These are phyloP conservation scores for Aspergillus biplanus DNA, from an alignment of 495 filamentous ascomycete genomes.

Conservation along the genomic window DNA sequence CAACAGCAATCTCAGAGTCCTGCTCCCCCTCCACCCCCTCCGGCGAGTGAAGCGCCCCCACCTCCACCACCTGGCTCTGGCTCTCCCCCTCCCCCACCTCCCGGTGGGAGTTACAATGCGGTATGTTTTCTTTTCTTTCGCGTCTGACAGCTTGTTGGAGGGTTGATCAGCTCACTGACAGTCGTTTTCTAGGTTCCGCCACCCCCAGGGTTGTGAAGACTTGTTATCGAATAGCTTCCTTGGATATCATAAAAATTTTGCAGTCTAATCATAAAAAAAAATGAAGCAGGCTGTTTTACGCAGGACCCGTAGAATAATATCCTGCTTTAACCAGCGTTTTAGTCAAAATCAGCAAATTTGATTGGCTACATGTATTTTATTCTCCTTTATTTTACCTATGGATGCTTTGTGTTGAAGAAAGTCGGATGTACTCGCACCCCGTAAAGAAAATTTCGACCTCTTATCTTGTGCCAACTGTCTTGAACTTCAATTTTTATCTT, in stretches of 20 bases:
- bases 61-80: conserved; percentile 64
- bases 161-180: background rate
- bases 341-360: conserved; percentile 11
- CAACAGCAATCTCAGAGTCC: conserved; percentile 45
- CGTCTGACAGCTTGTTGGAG: background rate
- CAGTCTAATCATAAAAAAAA: background rate
- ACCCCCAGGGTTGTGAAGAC: conserved; percentile 52
- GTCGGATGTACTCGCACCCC: background rate
- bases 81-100: conserved; percentile 68
- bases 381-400: background rate
- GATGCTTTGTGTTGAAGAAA: background rate
- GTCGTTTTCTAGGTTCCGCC: conserved; percentile 47
- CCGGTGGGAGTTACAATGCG: conserved; percentile 67
- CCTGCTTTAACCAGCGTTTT: conserved; percentile 5
- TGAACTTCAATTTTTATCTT: no score
- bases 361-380: conserved; percentile 10
- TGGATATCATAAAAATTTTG: conserved; percentile 14
- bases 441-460: background rate
- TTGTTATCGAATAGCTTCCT: conserved; percentile 1
- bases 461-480: no score
- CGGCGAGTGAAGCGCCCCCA: conserved; percentile 65
- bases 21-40: conserved; percentile 64
- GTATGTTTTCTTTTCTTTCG: conserved; percentile 43
- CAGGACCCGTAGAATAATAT: conserved; percentile 7
- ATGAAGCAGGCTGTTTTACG: conserved; percentile 8